Evolutionary conservation across 257 asterid species (phyloP).

Genomic region (Scutellaria minor): DNA sequence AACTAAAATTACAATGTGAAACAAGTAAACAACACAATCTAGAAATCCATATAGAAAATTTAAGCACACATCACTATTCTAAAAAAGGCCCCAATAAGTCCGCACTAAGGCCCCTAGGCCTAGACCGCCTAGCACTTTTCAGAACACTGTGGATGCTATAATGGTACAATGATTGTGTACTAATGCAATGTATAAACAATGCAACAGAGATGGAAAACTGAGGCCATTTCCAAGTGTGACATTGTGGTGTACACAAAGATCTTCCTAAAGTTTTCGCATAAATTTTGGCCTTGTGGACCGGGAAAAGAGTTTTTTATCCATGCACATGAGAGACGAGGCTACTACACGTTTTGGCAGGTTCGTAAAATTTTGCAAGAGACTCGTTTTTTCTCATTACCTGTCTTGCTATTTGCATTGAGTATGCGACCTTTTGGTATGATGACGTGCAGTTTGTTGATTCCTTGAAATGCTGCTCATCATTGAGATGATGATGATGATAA

Average conservation of each 20-base stretch:
- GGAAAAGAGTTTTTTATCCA: slow-evolving; percentile 88
- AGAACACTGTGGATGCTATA: background rate
- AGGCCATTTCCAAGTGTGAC: slow-evolving; percentile 73
- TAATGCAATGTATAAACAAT: slow-evolving; percentile 34
- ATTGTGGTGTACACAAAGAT: slow-evolving; percentile 89
- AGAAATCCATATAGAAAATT: too few species aligned
- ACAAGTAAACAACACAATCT: background rate
- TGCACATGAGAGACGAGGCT: slow-evolving; percentile 89
- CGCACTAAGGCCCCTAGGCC: too few species aligned
- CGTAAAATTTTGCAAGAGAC: slow-evolving; percentile 3
- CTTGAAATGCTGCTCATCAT: background rate
- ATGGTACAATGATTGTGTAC: slow-evolving; percentile 24
- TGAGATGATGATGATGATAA: background rate
- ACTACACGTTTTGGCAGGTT: slow-evolving; percentile 99
- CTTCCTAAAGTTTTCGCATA: slow-evolving; percentile 75
- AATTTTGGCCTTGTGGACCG: slow-evolving; percentile 92
- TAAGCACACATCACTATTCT: too few species aligned
- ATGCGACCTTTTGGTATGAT: background rate
- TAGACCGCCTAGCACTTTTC: too few species aligned
- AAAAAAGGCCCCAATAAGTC: too few species aligned
- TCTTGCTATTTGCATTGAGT: slow-evolving; percentile 7
- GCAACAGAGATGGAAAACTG: slow-evolving; percentile 91
- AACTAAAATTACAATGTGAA: background rate
- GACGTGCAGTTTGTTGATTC: background rate
- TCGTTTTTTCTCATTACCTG: background rate